Conservation (phyloP, 2,329 filamentous ascomycete genomes). For the Nothophaeocryptopus gaeumannii region DNA sequence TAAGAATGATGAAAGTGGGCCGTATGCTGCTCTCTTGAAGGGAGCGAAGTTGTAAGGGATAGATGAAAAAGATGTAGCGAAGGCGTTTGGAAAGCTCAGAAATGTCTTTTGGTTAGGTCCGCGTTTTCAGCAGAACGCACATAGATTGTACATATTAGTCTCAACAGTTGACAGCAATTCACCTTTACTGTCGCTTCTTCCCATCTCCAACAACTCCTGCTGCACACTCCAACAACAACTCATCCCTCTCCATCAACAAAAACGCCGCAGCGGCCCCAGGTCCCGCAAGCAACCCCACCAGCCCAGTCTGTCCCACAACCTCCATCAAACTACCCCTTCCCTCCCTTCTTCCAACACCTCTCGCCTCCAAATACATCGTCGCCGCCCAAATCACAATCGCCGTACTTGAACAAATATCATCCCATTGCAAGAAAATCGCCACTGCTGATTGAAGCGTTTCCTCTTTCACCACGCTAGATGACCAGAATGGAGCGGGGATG, state of each 20-base stretch:
- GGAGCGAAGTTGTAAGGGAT: constrained; percentile 7
- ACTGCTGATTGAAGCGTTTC: constrained; percentile 19
- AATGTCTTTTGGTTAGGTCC: too few relatives aligned
- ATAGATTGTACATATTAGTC: too few relatives aligned
- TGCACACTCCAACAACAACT: too few relatives aligned
- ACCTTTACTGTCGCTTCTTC: too few relatives aligned
- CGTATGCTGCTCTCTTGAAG: constrained; percentile 39
- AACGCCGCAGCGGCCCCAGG: constrained; percentile 24
- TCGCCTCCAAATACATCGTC: constrained; percentile 17
- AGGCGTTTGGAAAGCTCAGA: too few relatives aligned
- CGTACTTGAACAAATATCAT: constrained; percentile 19
- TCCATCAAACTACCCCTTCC: neutral
- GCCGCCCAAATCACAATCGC: constrained; percentile 23
- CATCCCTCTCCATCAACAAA: constrained; percentile 23
- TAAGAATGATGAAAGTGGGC: constrained; percentile 52
- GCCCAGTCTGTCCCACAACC: constrained; percentile 12
- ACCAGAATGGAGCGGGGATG: constrained; percentile 22
- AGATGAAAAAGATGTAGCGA: neutral
- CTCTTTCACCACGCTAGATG: constrained; percentile 2
- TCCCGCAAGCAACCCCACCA: constrained; percentile 19
- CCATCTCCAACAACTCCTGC: too few relatives aligned
- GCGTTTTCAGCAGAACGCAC: too few relatives aligned
- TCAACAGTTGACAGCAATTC: too few relatives aligned
- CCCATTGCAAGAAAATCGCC: constrained; percentile 26
- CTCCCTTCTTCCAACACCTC: neutral